phyloP scores from a whole-genome alignment of 805 yeast genomes.

The Hanseniaspora lachancei region DNA sequence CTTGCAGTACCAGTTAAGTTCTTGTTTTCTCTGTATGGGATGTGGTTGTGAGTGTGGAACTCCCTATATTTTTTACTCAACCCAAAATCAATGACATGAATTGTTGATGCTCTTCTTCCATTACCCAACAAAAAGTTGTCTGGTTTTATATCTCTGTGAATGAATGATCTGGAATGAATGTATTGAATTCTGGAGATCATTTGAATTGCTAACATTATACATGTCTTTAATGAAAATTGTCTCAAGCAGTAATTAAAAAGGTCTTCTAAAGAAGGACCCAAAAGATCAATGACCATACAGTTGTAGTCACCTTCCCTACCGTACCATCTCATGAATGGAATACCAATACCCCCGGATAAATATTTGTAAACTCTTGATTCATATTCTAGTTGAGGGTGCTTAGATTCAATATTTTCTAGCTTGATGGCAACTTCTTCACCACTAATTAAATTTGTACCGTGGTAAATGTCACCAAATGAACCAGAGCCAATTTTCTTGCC shows the following conservation, averaged over 20 bases:
- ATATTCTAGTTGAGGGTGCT: slow-evolving; percentile 93
- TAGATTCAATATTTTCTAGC: slow-evolving; percentile 75
- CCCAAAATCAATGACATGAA: slow-evolving; percentile 87
- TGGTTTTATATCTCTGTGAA: slow-evolving; percentile 74
- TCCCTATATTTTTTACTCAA: slow-evolving; percentile 88
- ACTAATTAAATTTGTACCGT: slow-evolving; percentile 81
- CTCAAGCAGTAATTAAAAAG: slow-evolving; percentile 91
- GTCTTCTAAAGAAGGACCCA: slow-evolving; percentile 93
- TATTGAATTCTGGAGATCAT: slow-evolving; percentile 87
- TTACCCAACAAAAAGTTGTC: slow-evolving; percentile 79
- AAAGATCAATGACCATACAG: slow-evolving; percentile 89
- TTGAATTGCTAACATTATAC: slow-evolving; percentile 84
- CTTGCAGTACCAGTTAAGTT: slow-evolving; percentile 96
- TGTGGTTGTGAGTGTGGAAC: slow-evolving; percentile 85
- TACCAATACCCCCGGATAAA: slow-evolving; percentile 90
- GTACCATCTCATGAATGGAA: slow-evolving; percentile 92
- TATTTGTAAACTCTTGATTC: slow-evolving; percentile 94
- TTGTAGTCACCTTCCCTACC: slow-evolving; percentile 94
- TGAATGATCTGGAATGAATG: slow-evolving; percentile 88
- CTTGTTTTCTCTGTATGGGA: slow-evolving; percentile 91
- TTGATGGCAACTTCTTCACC: slow-evolving; percentile 98
- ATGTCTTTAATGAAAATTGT: slow-evolving; percentile 85
- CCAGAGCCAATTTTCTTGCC: slow-evolving; percentile 96
- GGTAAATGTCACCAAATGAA: slow-evolving; percentile 91
- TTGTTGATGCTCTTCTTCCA: slow-evolving; percentile 89